phyloP scores from a whole-genome alignment of 1,284 basidiomycete genomes.

The Tylopilus sp. region DNA sequence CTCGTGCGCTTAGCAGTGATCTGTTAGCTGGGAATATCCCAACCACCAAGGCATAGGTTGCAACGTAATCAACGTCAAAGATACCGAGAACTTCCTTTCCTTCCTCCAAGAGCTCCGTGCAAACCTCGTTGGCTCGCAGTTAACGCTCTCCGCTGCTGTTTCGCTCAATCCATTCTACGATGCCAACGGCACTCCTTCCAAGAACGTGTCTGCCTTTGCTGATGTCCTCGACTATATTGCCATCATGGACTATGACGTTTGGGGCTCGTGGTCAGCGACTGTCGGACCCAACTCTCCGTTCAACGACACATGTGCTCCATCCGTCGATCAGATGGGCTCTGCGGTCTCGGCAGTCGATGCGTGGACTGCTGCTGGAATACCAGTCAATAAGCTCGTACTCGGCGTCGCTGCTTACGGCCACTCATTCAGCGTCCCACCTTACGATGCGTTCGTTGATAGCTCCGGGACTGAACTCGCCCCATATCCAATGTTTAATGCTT shows the following conservation, averaged over 20 bases:
- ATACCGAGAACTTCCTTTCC: constrained; percentile 42
- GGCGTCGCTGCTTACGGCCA: constrained; percentile 59
- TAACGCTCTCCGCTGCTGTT: constrained; percentile 57
- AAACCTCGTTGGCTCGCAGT: constrained; percentile 36
- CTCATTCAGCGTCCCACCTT: constrained; percentile 36
- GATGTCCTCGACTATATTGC: constrained; percentile 56
- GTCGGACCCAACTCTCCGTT: constrained; percentile 70
- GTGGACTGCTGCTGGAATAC: constrained; percentile 64
- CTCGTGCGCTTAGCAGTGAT: neutral
- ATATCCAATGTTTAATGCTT: constrained; percentile 39
- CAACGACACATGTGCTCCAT: constrained; percentile 53
- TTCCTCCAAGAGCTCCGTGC: constrained; percentile 48
- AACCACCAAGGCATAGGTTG: constrained; percentile 41
- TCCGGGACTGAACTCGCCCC: constrained; percentile 25
- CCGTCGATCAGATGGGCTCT: constrained; percentile 56
- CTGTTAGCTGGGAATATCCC: constrained; percentile 49
- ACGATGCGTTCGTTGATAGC: constrained; percentile 26
- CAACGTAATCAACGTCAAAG: constrained; percentile 41
- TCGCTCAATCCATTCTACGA: constrained; percentile 53
- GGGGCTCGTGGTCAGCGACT: constrained; percentile 46
- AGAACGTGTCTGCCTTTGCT: constrained; percentile 45
- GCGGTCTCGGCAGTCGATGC: constrained; percentile 55
- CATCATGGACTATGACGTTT: constrained; percentile 74
- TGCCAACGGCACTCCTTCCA: constrained; percentile 45
- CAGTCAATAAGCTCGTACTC: constrained; percentile 57